Conservation (phyloP, 176 grass and related monocot genomes). For the Aegilops longissima region DNA sequence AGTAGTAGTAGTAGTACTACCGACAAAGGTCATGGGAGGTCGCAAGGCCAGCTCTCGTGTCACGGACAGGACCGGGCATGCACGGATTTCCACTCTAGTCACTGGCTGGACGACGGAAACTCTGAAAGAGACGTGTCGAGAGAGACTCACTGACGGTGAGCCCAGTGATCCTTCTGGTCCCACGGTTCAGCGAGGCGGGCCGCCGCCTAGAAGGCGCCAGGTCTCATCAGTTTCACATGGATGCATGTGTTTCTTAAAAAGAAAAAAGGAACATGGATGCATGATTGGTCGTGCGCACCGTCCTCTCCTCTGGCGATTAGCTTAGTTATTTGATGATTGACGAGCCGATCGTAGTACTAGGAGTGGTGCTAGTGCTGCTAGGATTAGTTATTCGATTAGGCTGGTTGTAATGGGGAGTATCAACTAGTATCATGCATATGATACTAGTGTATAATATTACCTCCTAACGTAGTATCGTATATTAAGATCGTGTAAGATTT, state of each 20-base stretch:
- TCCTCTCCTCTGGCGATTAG: background rate
- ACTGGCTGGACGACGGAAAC: background rate
- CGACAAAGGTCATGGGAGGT: background rate
- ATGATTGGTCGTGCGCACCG: background rate
- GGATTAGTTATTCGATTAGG: too few species aligned
- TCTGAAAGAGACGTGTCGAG: background rate
- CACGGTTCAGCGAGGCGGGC: background rate
- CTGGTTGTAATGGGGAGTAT: too few species aligned
- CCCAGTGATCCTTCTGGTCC: background rate
- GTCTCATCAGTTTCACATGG: background rate
- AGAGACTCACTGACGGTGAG: background rate
- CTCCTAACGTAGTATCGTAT: too few species aligned
- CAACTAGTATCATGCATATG: too few species aligned
- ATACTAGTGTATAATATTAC: too few species aligned
- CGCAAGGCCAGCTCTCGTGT: background rate
- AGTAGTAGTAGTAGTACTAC: too few species aligned
- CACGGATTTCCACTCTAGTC: background rate
- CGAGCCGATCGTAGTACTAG: background rate
- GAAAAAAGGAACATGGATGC: constrained; percentile 5
- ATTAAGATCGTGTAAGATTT: too few species aligned
- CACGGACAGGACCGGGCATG: background rate
- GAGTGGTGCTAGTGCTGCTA: too few species aligned
- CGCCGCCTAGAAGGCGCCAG: background rate
- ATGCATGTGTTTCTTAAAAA: too few species aligned
- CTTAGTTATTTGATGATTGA: background rate